Conservation (phyloP, 2,329 filamentous ascomycete species). For the Calonectria henricotiae region DNA sequence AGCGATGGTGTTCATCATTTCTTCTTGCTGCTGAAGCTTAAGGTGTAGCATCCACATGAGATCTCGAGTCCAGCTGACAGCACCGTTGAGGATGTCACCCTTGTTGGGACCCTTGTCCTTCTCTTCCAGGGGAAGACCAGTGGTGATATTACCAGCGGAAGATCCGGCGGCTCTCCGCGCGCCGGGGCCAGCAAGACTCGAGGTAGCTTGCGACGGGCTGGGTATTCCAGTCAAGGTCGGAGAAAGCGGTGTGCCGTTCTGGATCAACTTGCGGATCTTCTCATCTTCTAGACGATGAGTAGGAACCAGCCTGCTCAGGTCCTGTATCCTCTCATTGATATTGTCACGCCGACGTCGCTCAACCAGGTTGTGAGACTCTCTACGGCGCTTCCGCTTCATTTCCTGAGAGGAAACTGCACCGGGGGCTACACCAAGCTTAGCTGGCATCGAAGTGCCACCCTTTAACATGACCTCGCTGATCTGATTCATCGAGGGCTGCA, state of each 20-base stretch:
- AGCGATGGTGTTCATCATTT: conserved; percentile 83
- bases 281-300: conserved; percentile 95
- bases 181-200: conserved; percentile 87
- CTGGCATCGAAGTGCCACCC: conserved; percentile 89
- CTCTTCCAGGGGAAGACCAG: conserved; percentile 92
- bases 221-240: conserved; percentile 83
- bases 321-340: conserved; percentile 98
- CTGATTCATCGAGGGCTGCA: conserved; percentile 78
- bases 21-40: conserved; percentile 91
- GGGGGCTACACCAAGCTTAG: conserved; percentile 79
- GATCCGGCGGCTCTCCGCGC: conserved; percentile 84
- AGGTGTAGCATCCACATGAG: conserved; percentile 97
- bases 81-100: conserved; percentile 96
- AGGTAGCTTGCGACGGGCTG: conserved; percentile 84
- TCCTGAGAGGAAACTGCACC: conserved; percentile 84
- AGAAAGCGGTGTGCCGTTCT: conserved; percentile 92
- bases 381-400: conserved; percentile 90
- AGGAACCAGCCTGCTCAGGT: conserved; percentile 93
- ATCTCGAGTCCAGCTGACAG: conserved; percentile 97
- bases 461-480: conserved; percentile 93
- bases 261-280: conserved; percentile 94
- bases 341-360: conserved; percentile 96
- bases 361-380: conserved; percentile 96
- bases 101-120: conserved; percentile 99
- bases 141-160: conserved; percentile 87